phyloP scores from a whole-genome alignment of 2,329 filamentous ascomycete species.

The Cercospora sp. region DNA sequence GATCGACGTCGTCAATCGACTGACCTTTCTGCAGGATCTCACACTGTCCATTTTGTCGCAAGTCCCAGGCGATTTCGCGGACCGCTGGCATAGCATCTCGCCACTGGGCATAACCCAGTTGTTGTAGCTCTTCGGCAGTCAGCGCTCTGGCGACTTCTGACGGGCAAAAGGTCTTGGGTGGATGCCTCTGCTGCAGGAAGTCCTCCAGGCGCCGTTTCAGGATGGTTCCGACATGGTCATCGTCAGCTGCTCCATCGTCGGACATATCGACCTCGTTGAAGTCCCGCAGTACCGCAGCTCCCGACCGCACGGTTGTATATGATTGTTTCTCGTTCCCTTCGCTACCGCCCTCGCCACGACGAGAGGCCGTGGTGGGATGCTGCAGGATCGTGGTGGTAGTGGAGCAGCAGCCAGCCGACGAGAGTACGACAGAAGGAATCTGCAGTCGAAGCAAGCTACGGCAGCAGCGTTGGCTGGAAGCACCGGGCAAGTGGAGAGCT shows the following conservation, averaged over 20 bases:
- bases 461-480: not conserved
- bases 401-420: conserved; percentile 3
- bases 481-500: conserved; percentile 3
- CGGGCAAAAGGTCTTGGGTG: conserved; percentile 57
- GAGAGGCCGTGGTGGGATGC: conserved; percentile 2
- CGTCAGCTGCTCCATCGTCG: conserved; percentile 11
- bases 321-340: conserved; percentile 1
- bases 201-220: conserved; percentile 27
- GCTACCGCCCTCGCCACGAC: conserved; percentile 17
- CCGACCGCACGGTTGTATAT: not conserved
- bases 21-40: conserved; percentile 54
- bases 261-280: conserved; percentile 9
- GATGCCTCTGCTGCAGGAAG: conserved; percentile 32
- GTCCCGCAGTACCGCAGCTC: not conserved
- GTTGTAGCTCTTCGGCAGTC: conserved; percentile 43
- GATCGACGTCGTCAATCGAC: conserved; percentile 37
- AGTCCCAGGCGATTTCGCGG: conserved; percentile 46
- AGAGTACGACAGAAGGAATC: conserved; percentile 5
- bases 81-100: conserved; percentile 51
- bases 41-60: conserved; percentile 45
- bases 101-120: conserved; percentile 43
- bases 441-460: conserved; percentile 9
- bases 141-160: conserved; percentile 54
- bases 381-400: conserved; percentile 17
- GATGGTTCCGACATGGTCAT: conserved; percentile 7